Conservation (phyloP, 2,329 filamentous ascomycete genomes). For the Pseudocercospora eumusae region DNA sequence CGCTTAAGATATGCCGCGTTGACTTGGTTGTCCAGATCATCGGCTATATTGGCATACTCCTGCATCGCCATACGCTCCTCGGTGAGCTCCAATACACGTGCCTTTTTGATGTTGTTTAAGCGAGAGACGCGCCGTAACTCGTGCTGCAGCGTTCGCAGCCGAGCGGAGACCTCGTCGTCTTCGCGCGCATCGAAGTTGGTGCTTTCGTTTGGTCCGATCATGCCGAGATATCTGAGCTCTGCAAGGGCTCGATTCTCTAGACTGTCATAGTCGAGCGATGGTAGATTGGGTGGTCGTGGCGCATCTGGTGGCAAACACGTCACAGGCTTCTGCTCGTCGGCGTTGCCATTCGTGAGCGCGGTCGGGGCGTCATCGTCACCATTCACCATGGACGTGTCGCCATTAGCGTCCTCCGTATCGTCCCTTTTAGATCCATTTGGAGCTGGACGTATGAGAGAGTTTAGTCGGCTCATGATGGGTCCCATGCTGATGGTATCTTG, state of each 20-base stretch:
- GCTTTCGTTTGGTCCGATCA: conserved; percentile 63
- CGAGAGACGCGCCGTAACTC: conserved; percentile 81
- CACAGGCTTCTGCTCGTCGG: conserved; percentile 56
- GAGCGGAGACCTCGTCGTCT: conserved; percentile 91
- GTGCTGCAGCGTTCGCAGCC: conserved; percentile 79
- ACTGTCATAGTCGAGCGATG: conserved; percentile 75
- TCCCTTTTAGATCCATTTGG: conserved; percentile 55
- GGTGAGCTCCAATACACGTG: conserved; percentile 80
- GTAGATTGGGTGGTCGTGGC: conserved; percentile 31
- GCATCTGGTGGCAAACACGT: conserved; percentile 65
- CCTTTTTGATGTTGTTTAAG: conserved; percentile 86
- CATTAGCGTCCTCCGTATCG: conserved; percentile 46
- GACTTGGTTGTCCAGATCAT: conserved; percentile 93
- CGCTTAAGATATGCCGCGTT: conserved; percentile 95
- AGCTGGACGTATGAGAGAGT: conserved; percentile 76
- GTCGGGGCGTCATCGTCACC: conserved; percentile 47
- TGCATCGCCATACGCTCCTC: conserved; percentile 94
- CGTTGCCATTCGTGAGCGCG: conserved; percentile 41
- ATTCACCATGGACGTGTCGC: conserved; percentile 47
- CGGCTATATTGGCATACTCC: conserved; percentile 94
- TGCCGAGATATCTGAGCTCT: conserved; percentile 86
- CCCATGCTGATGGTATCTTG: conserved; percentile 88
- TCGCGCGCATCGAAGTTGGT: conserved; percentile 86
- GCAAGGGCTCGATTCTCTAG: conserved; percentile 89
- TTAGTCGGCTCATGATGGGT: conserved; percentile 77